Evolutionary conservation across 768 basidiomycete species (phyloP), one percentile per base, ranked within the genome.

Genomic region (Leccinum incarnatum): DNA sequence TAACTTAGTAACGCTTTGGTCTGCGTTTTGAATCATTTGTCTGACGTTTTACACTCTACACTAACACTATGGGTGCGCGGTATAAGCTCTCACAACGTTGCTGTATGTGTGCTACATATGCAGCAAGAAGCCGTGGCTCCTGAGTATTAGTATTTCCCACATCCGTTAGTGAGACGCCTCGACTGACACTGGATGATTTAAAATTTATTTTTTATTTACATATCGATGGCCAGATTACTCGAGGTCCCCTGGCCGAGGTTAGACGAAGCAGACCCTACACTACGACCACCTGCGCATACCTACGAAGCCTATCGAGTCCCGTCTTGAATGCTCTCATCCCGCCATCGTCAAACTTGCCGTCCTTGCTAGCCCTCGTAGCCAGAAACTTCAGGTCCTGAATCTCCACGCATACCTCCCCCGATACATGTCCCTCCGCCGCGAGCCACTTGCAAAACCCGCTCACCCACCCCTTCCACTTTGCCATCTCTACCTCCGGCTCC

Each of bases 391-490:
- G 15, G 17, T 21, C 42, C 15, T 19, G 64, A 57, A 62, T 57
- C 27, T 62, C 60, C 19, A 65, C 5, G n/a, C 55, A 27, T 37
- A 65, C 57, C 25, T 27, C 17, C 25, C 56, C 54, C 4, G 17
- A 42, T 0, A n/a, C 55, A 59, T 66, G 61, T 14, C 64, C 65
- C 4, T 27, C 47, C 27, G 58, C 66, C 47, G 63, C 66, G 3
- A 67, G 55, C 66, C 66, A 64, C 57, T 59, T 62, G n/a, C 53
- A 49, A 23, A 67, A 51, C 4, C 60, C 58, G 36, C 61, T 60
- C 27, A 64, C 21, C 54, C 60, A 68, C 7, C 56, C 55, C 21
- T 50, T 64, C 62, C 65, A 64, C 14, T 15, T 29, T 10, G 15
- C 30, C 59, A 59, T 34, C 17, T 60, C 56, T 7, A 42, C n/a